These are phyloP conservation scores for Colletotrichum tamarilloi DNA, from an alignment of 2,329 filamentous ascomycete species.

Conservation along the genomic window DNA sequence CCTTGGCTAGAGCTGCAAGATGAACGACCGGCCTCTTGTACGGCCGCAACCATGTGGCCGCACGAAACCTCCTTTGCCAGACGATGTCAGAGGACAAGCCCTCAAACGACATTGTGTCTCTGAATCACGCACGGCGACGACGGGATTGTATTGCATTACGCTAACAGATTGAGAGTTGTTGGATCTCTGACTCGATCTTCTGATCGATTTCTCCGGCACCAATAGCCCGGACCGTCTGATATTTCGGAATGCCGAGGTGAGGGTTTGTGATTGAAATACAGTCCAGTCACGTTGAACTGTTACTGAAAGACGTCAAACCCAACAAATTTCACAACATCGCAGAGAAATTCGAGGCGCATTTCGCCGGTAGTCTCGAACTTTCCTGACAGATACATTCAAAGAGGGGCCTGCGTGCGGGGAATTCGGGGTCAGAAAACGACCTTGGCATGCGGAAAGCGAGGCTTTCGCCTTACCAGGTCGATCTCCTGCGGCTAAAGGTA, in stretches of 20 bases:
- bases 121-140: background rate
- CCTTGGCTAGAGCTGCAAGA: background rate
- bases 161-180: background rate
- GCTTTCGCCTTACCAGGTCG: background rate
- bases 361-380: background rate
- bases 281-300: background rate
- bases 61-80: background rate
- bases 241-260: background rate
- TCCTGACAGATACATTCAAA: background rate
- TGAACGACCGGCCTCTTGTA: background rate
- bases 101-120: background rate
- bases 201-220: background rate
- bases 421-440: constrained; percentile 14
- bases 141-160: background rate
- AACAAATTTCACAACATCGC: background rate
- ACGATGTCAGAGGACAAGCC: background rate
- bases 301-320: background rate
- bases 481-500: background rate
- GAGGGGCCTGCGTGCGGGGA: constrained; percentile 23
- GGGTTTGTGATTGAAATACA: background rate
- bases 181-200: background rate
- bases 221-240: background rate
- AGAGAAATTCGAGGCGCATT: background rate
- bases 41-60: background rate
- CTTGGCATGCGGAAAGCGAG: constrained; percentile 17